Evolutionary conservation across 371 early-diverging fungal genomes (phyloP).

Genomic region (Syncephalis plumigaleata): DNA sequence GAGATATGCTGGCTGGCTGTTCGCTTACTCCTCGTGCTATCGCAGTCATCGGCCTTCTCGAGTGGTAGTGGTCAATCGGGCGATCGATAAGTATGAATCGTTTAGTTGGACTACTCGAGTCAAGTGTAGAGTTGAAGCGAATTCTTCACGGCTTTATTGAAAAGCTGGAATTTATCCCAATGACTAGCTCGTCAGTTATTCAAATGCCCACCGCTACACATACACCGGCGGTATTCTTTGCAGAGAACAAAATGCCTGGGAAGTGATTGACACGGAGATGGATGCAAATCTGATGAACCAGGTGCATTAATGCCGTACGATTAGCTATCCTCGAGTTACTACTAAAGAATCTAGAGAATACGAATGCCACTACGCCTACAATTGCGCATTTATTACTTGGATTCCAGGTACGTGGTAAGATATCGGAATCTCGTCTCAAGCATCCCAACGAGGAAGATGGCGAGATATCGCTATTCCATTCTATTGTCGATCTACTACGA

Average conservation of each 20-base stretch:
- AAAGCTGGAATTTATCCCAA: conserved; percentile 30
- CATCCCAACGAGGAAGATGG: not conserved
- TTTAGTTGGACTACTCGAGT: conserved; percentile 44
- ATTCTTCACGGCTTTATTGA: conserved; percentile 66
- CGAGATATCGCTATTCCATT: conserved; percentile 34
- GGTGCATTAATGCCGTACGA: conserved; percentile 23
- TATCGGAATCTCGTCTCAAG: not conserved
- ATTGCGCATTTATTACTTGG: conserved; percentile 80
- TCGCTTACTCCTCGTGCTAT: conserved; percentile 48
- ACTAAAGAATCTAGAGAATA: conserved; percentile 27
- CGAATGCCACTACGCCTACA: conserved; percentile 29
- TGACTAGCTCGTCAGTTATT: conserved; percentile 13
- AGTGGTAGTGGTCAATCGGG: conserved; percentile 17
- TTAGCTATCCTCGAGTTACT: conserved; percentile 55
- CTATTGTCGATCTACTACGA: conserved; percentile 45
- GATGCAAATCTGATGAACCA: conserved; percentile 5
- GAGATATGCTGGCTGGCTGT: conserved; percentile 60
- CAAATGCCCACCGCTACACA: conserved; percentile 6
- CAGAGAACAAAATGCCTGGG: conserved; percentile 4
- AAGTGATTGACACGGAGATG: conserved; percentile 3
- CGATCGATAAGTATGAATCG: conserved; percentile 29
- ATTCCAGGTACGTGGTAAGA: conserved; percentile 19
- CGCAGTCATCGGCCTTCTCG: conserved; percentile 28
- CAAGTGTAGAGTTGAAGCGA: conserved; percentile 32
- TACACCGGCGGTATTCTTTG: too few relatives aligned